These are phyloP conservation scores for Leptographium wingfieldii DNA, from an alignment of 2,329 filamentous ascomycete genomes.

Conservation along the genomic window DNA sequence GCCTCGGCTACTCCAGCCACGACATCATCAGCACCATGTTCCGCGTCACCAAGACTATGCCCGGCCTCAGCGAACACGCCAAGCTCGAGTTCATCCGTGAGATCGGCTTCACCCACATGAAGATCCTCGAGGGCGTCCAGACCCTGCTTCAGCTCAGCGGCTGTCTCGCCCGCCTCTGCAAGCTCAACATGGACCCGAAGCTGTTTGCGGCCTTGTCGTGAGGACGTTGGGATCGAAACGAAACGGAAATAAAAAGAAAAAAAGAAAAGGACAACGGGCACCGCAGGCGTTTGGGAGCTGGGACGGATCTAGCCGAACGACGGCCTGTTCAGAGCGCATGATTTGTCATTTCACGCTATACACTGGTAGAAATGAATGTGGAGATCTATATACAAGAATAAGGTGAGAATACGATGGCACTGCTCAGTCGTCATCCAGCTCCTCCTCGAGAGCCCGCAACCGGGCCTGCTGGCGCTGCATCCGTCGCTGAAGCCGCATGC, in stretches of 20 bases:
- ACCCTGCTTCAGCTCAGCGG: conserved; percentile 88
- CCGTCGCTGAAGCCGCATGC: conserved; percentile 51
- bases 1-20: conserved; percentile 92
- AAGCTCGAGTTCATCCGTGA: conserved; percentile 98
- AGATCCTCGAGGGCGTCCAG: conserved; percentile 94
- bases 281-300: conserved; percentile 5
- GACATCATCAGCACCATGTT: conserved; percentile 99
- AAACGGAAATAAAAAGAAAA: background rate
- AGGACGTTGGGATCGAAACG: background rate
- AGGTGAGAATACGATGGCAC: background rate
- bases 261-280: background rate
- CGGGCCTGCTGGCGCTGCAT: conserved; percentile 47
- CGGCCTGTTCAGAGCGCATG: background rate
- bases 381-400: background rate
- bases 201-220: conserved; percentile 42
- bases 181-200: conserved; percentile 90
- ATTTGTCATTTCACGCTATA: background rate
- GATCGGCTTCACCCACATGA: conserved; percentile 99
- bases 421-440: background rate
- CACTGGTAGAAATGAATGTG: background rate
- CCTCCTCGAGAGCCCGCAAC: conserved; percentile 8
- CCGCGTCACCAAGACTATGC: conserved; percentile 91
- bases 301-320: background rate
- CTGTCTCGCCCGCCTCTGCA: conserved; percentile 81
- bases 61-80: conserved; percentile 80